Evolutionary conservation across 2,329 filamentous ascomycete species (phyloP).

Genomic region (Botrytis galanthina): DNA sequence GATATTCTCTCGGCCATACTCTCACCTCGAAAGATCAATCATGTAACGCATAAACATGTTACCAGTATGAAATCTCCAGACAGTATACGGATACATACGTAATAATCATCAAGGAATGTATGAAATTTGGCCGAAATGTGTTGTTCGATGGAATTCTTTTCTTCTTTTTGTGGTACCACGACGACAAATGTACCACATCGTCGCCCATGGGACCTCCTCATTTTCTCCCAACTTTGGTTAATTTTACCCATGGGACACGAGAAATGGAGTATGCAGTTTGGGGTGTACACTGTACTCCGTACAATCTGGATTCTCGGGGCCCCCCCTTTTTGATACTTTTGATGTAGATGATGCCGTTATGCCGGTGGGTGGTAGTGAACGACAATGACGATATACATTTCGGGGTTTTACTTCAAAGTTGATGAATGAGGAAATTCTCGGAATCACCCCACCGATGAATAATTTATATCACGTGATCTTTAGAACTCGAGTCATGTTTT

Average conservation of each 20-base stretch:
- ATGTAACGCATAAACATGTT: constrained; percentile 9
- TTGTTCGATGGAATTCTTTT: not conserved
- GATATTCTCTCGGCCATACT: constrained; percentile 17
- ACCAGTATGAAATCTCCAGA: not conserved
- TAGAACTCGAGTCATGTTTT: not conserved
- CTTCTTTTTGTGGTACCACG: constrained; percentile 6
- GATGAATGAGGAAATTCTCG: not conserved
- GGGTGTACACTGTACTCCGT: not conserved
- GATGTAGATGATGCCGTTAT: constrained; percentile 1
- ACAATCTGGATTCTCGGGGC: not conserved
- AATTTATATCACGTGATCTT: not conserved
- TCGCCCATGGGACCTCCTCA: constrained; percentile 17
- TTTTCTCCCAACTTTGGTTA: constrained; percentile 11
- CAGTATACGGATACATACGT: not conserved
- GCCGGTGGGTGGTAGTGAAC: not conserved
- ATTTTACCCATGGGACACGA: constrained; percentile 1
- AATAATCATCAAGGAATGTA: not conserved
- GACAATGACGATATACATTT: not conserved
- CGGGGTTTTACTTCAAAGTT: not conserved
- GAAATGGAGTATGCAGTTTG: constrained; percentile 11
- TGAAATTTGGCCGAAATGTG: constrained; percentile 8
- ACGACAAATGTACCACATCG: not conserved
- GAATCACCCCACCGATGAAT: not conserved
- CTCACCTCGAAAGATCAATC: not conserved
- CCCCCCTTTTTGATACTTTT: not conserved